Percentiles rank a stretch among this genome's conserved stretches.
Evolutionary conservation across 768 basidiomycete species (phyloP).

Genomic region (Mycena maculata): DNA sequence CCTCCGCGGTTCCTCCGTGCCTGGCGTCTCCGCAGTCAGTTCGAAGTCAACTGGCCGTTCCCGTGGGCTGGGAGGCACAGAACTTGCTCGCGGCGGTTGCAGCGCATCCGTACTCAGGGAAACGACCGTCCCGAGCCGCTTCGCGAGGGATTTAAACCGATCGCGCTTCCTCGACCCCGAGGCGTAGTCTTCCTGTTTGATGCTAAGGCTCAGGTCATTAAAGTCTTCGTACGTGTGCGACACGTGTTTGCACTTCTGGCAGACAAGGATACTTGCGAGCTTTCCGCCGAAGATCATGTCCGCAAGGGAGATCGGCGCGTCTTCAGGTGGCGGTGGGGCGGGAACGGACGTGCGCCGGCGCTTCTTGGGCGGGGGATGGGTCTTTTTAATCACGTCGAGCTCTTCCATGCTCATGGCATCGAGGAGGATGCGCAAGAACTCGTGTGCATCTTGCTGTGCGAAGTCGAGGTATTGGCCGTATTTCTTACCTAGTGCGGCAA

Average conservation of each 20-base stretch:
- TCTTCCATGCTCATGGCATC: conserved; percentile 97
- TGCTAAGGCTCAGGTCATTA: conserved; percentile 90
- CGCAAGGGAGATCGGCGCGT: conserved; percentile 74
- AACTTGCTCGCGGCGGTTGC: conserved; percentile 64
- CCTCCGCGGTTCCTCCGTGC: conserved; percentile 52
- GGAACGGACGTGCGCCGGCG: conserved; percentile 45
- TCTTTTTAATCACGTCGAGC: conserved; percentile 87
- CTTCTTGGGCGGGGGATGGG: conserved; percentile 63
- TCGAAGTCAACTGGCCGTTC: conserved; percentile 39
- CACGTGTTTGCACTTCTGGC: conserved; percentile 93
- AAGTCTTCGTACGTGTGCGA: conserved; percentile 95
- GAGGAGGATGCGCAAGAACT: conserved; percentile 88
- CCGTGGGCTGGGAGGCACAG: conserved; percentile 62
- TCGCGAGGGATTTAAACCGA: conserved; percentile 78
- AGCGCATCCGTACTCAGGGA: conserved; percentile 32
- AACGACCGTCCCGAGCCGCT: conserved; percentile 61
- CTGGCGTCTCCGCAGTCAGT: conserved; percentile 51
- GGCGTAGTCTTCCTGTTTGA: conserved; percentile 84
- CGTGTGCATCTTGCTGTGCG: conserved; percentile 96
- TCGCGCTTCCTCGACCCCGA: conserved; percentile 78
- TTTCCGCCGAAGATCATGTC: conserved; percentile 94
- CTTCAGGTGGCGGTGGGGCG: conserved; percentile 48
- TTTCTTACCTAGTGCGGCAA: conserved; percentile 80
- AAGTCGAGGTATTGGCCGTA: conserved; percentile 96
- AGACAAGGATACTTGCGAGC: conserved; percentile 91